Evolutionary conservation across 805 yeast species (phyloP), one percentile per base, ranked within the genome.

Genomic region (Yamadazyma sp.): DNA sequence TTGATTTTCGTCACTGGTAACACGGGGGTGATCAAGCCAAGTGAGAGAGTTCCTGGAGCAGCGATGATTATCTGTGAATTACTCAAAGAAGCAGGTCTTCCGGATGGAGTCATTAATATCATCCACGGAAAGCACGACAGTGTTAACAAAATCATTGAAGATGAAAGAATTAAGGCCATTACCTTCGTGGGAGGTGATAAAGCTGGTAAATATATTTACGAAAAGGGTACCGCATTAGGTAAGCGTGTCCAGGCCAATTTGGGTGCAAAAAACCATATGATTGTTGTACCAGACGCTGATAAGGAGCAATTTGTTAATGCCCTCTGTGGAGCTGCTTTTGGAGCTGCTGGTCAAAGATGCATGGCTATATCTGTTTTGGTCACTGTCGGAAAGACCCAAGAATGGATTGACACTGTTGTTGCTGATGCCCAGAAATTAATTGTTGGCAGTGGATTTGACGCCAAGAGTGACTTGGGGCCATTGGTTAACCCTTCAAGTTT

Each of bases 331-430:
- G 88, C 90, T 37, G 85, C 88, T 16, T 83, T 83, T 59, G 88
- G 90, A 21, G 89, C 90, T 35, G 89, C 90, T 13, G 91, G 90
- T 45, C 91, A 83, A 70, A 77, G 89, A 56, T 83, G 91, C 64
- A 79, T 83, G 84, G 85, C 87, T 8, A 78, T 84, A 37, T 80
- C 84, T 15, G 84, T 80, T 23, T 67, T 84, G 45, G 84, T 83
- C 35, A 75, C 86, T 13, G 88, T 84, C 16, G 89, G 89, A 27
- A 68, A 72, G 44, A 70, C 84, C 44, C 71, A 71, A 54, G 73
- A 72, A 45, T 82, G 87, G 85, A 62, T 82, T 37, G 50, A 63
- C 28, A 88, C 81, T 35, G 70, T 83, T 34, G 74, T 77, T 22
- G 69, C 59, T 37, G 75, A 72, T 31, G 88, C 88, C 30, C 64